phyloP scores from a whole-genome alignment of 2,329 filamentous ascomycete genomes.

The Fusarium sp. region DNA sequence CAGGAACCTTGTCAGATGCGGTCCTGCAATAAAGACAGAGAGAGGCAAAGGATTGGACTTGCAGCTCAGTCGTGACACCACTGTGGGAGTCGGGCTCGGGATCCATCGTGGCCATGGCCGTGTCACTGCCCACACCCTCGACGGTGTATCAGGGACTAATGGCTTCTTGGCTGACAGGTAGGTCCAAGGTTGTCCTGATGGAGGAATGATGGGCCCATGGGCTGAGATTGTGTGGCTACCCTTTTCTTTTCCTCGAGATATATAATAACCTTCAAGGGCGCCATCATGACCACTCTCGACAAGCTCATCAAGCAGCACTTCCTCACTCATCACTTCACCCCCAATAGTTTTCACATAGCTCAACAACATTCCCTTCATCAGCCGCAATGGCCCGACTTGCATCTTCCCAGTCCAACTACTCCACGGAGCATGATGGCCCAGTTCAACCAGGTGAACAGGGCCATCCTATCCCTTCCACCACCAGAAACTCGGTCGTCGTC shows the following conservation, averaged over 20 bases:
- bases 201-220: constrained; percentile 16
- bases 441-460: constrained; percentile 3
- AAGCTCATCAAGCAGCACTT: constrained; percentile 10
- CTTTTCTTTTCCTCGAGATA: constrained; percentile 18
- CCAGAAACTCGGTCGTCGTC: constrained; percentile 55
- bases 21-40: constrained; percentile 6
- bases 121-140: constrained; percentile 9
- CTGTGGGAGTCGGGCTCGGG: constrained; percentile 14
- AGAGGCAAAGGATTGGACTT: constrained; percentile 12
- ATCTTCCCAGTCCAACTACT: constrained; percentile 23
- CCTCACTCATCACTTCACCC: not conserved
- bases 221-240: not conserved
- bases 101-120: not conserved
- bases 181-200: constrained; percentile 24
- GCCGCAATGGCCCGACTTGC: constrained; percentile 28
- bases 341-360: not conserved
- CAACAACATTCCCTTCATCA: not conserved
- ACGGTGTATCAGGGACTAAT: constrained; percentile 21
- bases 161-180: constrained; percentile 9
- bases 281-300: constrained; percentile 5
- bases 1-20: constrained; percentile 24
- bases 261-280: constrained; percentile 25
- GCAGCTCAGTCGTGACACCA: constrained; percentile 22
- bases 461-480: constrained; percentile 11
- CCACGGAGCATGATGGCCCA: constrained; percentile 26